These are phyloP conservation scores for Mayamaea pseudoterrestris DNA, from an alignment of 108 stramenopile genomes.

Conservation along the genomic window DNA sequence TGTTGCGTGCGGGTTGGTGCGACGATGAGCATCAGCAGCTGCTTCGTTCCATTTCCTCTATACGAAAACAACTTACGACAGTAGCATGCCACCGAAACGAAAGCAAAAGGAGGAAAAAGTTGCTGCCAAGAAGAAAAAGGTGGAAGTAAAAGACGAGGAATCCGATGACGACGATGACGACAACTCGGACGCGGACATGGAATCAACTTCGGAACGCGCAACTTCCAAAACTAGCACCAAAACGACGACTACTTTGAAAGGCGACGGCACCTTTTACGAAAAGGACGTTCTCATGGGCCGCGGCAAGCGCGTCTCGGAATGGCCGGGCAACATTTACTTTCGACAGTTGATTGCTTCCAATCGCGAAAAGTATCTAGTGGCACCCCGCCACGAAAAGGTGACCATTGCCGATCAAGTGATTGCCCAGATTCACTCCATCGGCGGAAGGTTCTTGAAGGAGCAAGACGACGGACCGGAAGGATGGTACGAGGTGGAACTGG, in stretches of 20 bases:
- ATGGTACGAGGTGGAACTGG: neutral
- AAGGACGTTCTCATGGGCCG: constrained; percentile 57
- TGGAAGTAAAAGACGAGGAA: too few relatives aligned
- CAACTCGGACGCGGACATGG: too few relatives aligned
- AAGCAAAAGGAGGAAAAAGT: too few relatives aligned
- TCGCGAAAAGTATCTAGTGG: constrained; percentile 4
- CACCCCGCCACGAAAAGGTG: constrained; percentile 6
- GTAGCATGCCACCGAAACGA: too few relatives aligned
- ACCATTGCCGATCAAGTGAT: constrained; percentile 18
- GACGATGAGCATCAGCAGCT: too few relatives aligned
- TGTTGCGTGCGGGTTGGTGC: too few relatives aligned
- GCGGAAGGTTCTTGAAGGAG: constrained; percentile 25
- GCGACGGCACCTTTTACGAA: neutral
- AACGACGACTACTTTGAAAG: neutral
- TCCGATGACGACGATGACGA: too few relatives aligned
- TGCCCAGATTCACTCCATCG: constrained; percentile 4
- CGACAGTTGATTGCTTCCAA: neutral
- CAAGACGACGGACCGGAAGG: neutral
- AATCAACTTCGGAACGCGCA: too few relatives aligned
- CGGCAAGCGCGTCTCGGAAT: constrained; percentile 37
- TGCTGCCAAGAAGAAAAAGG: too few relatives aligned
- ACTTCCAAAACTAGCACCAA: too few relatives aligned
- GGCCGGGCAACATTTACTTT: constrained; percentile 20
- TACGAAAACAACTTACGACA: too few relatives aligned
- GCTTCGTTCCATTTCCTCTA: too few relatives aligned